Conservation (phyloP, 139 green algal genomes). For the Astrephomene gubernaculifera region DNA sequence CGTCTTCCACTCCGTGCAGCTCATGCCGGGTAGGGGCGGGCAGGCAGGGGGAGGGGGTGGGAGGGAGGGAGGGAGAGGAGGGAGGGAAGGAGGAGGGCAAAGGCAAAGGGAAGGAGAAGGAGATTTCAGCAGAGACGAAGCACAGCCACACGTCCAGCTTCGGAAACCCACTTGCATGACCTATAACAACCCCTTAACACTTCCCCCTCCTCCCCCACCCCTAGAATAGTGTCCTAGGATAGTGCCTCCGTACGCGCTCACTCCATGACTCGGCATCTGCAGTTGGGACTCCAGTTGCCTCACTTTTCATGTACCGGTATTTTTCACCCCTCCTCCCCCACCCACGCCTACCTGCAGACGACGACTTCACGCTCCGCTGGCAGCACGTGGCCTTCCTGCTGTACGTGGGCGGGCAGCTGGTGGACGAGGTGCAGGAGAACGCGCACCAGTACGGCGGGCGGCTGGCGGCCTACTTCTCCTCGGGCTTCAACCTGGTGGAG, state of each 20-base stretch:
- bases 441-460: neutral
- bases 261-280: too few relatives aligned
- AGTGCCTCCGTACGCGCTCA: too few relatives aligned
- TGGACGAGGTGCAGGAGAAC: conserved; percentile 10
- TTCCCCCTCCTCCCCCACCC: too few relatives aligned
- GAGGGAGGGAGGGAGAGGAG: neutral
- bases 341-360: neutral
- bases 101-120: too few relatives aligned
- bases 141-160: too few relatives aligned
- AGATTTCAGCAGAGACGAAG: too few relatives aligned
- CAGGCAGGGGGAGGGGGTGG: neutral
- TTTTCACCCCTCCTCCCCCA: neutral
- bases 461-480: neutral
- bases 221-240: too few relatives aligned
- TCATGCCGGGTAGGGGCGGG: neutral
- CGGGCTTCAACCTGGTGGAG: conserved; percentile 11
- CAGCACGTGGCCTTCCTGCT: neutral
- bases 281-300: too few relatives aligned
- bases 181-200: too few relatives aligned
- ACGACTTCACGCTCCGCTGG: neutral
- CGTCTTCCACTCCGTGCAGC: conserved; percentile 18
- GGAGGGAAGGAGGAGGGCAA: too few relatives aligned
- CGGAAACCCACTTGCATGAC: too few relatives aligned
- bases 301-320: too few relatives aligned
- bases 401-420: neutral